Conservation (phyloP, 2,329 filamentous ascomycete genomes). For the Aspergillus tanneri region DNA sequence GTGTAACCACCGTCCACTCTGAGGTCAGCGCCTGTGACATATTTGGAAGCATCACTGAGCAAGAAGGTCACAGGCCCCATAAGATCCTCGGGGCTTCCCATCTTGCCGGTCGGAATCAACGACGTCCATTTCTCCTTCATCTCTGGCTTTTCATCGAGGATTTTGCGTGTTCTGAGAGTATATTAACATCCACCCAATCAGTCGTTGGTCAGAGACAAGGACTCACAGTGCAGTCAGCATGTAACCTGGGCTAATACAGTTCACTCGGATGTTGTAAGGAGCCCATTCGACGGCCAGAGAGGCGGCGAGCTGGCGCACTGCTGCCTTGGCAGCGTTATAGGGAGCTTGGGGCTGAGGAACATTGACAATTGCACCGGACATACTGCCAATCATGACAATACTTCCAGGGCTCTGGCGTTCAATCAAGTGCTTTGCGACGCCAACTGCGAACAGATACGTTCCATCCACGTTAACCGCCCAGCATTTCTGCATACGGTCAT, state of each 20-base stretch:
- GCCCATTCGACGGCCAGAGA: conserved; percentile 75
- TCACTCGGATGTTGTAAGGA: conserved; percentile 69
- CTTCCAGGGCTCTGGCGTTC: conserved; percentile 66
- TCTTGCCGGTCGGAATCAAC: conserved; percentile 77
- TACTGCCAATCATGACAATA: conserved; percentile 76
- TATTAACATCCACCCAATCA: too few species aligned
- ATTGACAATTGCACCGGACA: conserved; percentile 76
- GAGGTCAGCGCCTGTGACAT: conserved; percentile 75
- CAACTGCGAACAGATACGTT: too few species aligned
- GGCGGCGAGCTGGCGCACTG: conserved; percentile 56
- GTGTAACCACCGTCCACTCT: conserved; percentile 72
- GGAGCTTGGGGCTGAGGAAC: conserved; percentile 71
- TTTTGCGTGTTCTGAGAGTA: too few species aligned
- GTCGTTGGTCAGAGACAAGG: too few species aligned
- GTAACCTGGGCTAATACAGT: conserved; percentile 72
- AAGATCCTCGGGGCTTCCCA: conserved; percentile 70
- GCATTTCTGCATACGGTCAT: too few species aligned
- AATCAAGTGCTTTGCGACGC: conserved; percentile 62
- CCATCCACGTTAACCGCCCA: too few species aligned
- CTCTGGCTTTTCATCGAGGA: too few species aligned
- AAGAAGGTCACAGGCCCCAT: conserved; percentile 85
- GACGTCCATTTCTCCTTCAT: conserved; percentile 72
- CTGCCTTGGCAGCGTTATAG: conserved; percentile 73
- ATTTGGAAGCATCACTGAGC: conserved; percentile 77
- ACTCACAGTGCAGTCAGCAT: conserved; percentile 68